phyloP scores from a whole-genome alignment of 1,139 yeast genomes.

The Tardiomyces blankii region DNA sequence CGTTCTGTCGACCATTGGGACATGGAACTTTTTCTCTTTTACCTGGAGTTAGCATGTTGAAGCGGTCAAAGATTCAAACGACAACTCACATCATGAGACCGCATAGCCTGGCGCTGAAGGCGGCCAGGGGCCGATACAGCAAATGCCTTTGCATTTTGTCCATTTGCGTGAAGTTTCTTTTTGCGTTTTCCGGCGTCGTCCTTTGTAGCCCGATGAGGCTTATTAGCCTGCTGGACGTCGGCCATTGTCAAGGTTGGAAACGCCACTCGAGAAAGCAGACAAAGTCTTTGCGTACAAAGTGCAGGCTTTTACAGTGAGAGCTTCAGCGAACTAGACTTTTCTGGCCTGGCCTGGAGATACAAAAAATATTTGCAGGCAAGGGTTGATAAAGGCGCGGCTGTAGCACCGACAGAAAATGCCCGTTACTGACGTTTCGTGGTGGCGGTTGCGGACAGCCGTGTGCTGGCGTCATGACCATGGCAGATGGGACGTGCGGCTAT shows the following conservation, averaged over 20 bases:
- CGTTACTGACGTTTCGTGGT: too few relatives aligned
- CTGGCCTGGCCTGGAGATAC: not conserved
- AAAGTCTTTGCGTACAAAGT: not conserved
- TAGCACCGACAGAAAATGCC: too few relatives aligned
- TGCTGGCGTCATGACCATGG: too few relatives aligned
- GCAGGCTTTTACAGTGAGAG: not conserved
- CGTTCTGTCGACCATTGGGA: slow-evolving; percentile 94
- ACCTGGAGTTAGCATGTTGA: slow-evolving; percentile 8
- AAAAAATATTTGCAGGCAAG: not conserved
- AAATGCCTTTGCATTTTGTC: slow-evolving; percentile 89
- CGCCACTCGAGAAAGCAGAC: not conserved
- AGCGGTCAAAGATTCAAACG: not conserved
- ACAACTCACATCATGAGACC: slow-evolving; percentile 54
- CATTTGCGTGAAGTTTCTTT: slow-evolving; percentile 82
- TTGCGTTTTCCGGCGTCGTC: slow-evolving; percentile 56
- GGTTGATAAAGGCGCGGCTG: not conserved
- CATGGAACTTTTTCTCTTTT: slow-evolving; percentile 80
- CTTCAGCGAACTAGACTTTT: not conserved
- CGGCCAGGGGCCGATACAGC: slow-evolving; percentile 90
- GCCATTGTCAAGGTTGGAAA: not conserved
- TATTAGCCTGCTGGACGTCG: slow-evolving; percentile 29
- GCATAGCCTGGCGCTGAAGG: slow-evolving; percentile 70
- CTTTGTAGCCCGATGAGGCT: slow-evolving; percentile 37
- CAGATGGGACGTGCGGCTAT: too few relatives aligned
- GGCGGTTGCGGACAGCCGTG: too few relatives aligned